A percentile compares a stretch with the other conserved stretches of the same genome.
These are phyloP conservation scores for Cordia subcordata DNA, from an alignment of 257 asterid genomes.

Conservation along the genomic window DNA sequence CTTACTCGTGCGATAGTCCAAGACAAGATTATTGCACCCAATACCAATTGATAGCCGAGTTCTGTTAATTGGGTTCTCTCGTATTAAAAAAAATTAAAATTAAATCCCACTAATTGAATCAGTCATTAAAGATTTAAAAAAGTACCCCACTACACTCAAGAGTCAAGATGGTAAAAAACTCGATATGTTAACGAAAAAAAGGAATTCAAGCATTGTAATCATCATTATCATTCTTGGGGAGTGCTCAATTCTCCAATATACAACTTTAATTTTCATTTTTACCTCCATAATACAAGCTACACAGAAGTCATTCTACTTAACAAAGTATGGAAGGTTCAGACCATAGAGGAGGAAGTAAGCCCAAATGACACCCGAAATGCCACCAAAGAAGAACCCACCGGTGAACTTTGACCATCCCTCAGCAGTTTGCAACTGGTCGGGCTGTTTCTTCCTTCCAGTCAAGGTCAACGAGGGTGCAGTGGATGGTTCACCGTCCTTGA, in stretches of 20 bases:
- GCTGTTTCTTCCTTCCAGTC: slow-evolving; percentile 79
- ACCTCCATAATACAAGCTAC: slow-evolving; percentile 8
- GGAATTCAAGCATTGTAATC: too few relatives aligned
- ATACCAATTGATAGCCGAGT: too few relatives aligned
- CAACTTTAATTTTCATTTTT: slow-evolving; percentile 17
- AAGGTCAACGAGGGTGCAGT: slow-evolving; percentile 69
- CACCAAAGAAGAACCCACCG: slow-evolving; percentile 99
- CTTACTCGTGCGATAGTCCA: too few relatives aligned
- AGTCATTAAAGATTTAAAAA: too few relatives aligned
- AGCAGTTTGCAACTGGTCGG: slow-evolving; percentile 81
- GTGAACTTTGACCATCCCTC: slow-evolving; percentile 89
- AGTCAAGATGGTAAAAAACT: too few relatives aligned
- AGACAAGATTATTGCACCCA: too few relatives aligned
- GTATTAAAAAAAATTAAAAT: too few relatives aligned
- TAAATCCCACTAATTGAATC: too few relatives aligned
- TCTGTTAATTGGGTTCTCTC: too few relatives aligned
- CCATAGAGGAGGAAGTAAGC: slow-evolving; percentile 85
- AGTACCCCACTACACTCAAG: too few relatives aligned
- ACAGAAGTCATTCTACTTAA: slow-evolving; percentile 33
- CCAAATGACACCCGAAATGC: slow-evolving; percentile 88
- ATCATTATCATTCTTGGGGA: too few relatives aligned
- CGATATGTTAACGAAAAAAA: too few relatives aligned
- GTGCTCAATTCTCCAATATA: slow-evolving; percentile 9
- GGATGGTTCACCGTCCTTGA: slow-evolving; percentile 78
- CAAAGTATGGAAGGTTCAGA: slow-evolving; percentile 83